Percentiles rank a stretch among this genome's conserved stretches.
Conservation (phyloP, 106 monocot species). For the Platanthera guangdongensis region DNA sequence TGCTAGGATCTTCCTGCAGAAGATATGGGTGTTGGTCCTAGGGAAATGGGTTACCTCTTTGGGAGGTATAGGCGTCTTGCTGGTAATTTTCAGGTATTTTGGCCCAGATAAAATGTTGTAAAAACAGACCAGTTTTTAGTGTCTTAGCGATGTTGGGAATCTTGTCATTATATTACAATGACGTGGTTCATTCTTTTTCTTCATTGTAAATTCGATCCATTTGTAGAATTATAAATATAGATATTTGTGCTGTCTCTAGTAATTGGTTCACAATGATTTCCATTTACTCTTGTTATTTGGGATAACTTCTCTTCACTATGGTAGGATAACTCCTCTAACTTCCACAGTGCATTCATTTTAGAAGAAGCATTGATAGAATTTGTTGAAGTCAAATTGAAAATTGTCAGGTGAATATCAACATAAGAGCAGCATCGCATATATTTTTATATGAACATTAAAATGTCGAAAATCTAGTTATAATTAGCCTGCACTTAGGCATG, state of each 20-base stretch:
- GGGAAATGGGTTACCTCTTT: conserved; percentile 99
- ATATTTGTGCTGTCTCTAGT: not conserved
- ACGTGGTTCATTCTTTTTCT: not conserved
- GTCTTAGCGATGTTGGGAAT: not conserved
- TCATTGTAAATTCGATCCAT: not conserved
- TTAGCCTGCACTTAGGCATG: not conserved
- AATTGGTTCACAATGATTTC: not conserved
- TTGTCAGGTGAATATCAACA: not conserved
- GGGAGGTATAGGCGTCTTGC: conserved; percentile 90
- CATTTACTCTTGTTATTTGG: not conserved
- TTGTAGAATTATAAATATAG: not conserved
- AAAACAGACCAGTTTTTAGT: not conserved
- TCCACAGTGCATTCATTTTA: no score
- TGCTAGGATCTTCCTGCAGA: conserved; percentile 94
- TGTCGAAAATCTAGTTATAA: not conserved
- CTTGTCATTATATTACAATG: not conserved
- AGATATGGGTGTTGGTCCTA: conserved; percentile 97
- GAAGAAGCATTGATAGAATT: not conserved
- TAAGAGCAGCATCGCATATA: not conserved
- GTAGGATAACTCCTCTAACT: not conserved
- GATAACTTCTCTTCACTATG: not conserved
- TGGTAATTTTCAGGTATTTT: conserved; percentile 92
- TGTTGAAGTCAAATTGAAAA: not conserved
- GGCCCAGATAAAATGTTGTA: not conserved
- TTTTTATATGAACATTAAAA: not conserved